Base-by-base conservation (phyloP, 306 rosid species). In the Vigna trinervia region DNA sequence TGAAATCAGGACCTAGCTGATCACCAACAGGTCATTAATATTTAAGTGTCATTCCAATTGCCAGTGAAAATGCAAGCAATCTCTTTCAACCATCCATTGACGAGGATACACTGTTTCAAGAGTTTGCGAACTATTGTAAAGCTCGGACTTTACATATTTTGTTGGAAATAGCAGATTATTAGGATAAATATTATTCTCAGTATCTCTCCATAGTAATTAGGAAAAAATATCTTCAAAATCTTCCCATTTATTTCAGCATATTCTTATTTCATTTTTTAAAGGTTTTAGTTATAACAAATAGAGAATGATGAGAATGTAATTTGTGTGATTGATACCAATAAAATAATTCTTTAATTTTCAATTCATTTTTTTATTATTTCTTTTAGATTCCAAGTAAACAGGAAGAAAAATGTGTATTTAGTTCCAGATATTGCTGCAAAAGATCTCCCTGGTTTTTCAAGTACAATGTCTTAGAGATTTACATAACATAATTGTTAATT, bases 1-100 rank as follows among this genome's bases (percentile, higher is more conserved):
- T 4, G 53, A 39, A 74, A 17, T 47, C 80, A 80, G n/a, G 53
- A 51, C 61, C 30, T 22, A 76, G 56, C 64, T 8, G 39, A 47
- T 80, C 46, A 36, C 71, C 15, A 67, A 67, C 8, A 56, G 43
- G 14, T 23, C 52, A 15, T 36, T 47, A 1, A 58, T 60, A 30
- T 5, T 13, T 12, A 63, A 12, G 68, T 53, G 19, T 19, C n/a
- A 50, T 36, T 30, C 61, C 30, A 23, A 56, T 34, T 23, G 39
- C 36, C 38, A 50, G 39, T 74, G 48, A 50, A 30, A 60, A 47
- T 61, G 71, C 43, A 36, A 64, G 5, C 34, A 76, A 14, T 6
- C 50, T 34, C 36, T 34, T 34, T 34, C 38, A 34, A 34, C 7
- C 5, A 46, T 45, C 6, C 36, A 32, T 45, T 62, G 19, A 15